Percentiles rank a stretch among this genome's conserved stretches.
phyloP scores from a whole-genome alignment of 768 basidiomycete genomes.

The Pleurotus platypus region DNA sequence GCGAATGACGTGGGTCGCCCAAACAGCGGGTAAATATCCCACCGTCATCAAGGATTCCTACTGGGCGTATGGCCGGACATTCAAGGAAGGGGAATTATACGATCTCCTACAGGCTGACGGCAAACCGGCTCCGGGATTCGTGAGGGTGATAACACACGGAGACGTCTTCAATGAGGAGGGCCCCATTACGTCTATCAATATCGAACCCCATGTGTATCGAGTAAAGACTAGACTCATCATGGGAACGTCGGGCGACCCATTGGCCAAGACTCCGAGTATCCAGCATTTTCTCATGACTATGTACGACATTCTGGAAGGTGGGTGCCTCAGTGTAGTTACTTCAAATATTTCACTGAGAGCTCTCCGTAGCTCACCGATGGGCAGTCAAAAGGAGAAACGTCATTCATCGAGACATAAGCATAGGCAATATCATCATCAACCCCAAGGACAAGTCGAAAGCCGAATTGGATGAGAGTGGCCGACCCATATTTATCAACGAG shows the following conservation, averaged over 20 bases:
- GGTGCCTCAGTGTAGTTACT: not conserved
- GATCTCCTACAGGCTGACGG: not conserved
- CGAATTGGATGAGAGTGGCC: not conserved
- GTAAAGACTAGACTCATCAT: not conserved
- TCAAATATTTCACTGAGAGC: not conserved
- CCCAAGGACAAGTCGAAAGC: not conserved
- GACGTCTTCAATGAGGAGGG: not conserved
- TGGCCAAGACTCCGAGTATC: not conserved
- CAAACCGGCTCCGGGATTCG: not conserved
- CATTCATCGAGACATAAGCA: not conserved
- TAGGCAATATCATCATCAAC: not conserved
- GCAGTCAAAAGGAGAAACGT: not conserved
- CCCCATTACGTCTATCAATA: not conserved
- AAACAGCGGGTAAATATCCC: not conserved
- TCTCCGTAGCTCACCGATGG: not conserved
- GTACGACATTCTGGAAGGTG: not conserved
- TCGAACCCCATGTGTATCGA: not conserved
- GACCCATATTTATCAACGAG: not conserved
- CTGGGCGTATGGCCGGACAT: not conserved
- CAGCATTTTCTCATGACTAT: not conserved
- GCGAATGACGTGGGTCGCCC: conserved; percentile 5
- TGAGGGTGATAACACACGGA: not conserved
- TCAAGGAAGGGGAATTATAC: conserved; percentile 5
- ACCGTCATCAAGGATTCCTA: conserved; percentile 8
- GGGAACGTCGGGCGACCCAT: not conserved